phyloP scores from a whole-genome alignment of 2,329 filamentous ascomycete species.

The Hymenotorrendiella dingleyae region DNA sequence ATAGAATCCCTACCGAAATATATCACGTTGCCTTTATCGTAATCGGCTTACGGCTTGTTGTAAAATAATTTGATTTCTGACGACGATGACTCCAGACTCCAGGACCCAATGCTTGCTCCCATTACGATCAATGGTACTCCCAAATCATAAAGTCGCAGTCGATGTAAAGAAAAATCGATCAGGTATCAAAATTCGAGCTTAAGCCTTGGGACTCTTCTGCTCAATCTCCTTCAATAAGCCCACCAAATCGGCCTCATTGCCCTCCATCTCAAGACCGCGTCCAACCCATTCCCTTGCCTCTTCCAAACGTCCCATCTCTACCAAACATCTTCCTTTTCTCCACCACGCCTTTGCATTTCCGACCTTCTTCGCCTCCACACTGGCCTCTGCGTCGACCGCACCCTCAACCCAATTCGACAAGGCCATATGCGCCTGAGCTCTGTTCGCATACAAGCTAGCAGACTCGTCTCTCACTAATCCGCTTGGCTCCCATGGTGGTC shows the following conservation, averaged over 20 bases:
- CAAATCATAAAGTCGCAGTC: neutral
- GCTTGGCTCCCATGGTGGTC: slow-evolving; percentile 84
- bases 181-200: neutral
- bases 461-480: slow-evolving; percentile 82
- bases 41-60: neutral
- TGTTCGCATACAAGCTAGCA: slow-evolving; percentile 72
- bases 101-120: neutral
- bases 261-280: slow-evolving; percentile 76
- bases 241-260: slow-evolving; percentile 58
- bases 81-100: slow-evolving; percentile 9
- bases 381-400: slow-evolving; percentile 79
- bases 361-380: slow-evolving; percentile 77
- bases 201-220: slow-evolving; percentile 31
- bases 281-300: slow-evolving; percentile 78
- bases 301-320: slow-evolving; percentile 83
- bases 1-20: neutral
- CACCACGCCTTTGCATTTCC: slow-evolving; percentile 96
- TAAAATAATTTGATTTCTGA: too few relatives aligned
- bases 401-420: slow-evolving; percentile 78
- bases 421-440: slow-evolving; percentile 86
- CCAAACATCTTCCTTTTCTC: slow-evolving; percentile 74
- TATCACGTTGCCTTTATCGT: neutral
- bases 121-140: neutral
- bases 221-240: slow-evolving; percentile 60
- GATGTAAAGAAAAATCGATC: neutral